Evolutionary conservation across 2,329 filamentous ascomycete genomes (phyloP).

Genomic region (Penicillium paneum): DNA sequence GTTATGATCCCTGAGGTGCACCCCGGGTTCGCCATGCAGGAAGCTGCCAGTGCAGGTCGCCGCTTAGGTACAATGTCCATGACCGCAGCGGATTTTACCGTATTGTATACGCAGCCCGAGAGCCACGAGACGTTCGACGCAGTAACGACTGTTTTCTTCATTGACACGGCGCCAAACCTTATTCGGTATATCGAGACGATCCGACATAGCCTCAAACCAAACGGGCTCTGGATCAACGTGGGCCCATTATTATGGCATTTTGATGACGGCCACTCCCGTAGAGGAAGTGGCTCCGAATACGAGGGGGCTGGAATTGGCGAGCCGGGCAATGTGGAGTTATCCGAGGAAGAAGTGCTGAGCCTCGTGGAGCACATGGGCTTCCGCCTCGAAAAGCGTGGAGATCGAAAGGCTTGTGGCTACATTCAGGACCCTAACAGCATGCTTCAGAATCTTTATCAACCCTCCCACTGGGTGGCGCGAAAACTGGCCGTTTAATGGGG

Average conservation of each 20-base stretch:
- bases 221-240: conserved; percentile 82
- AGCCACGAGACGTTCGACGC: conserved; percentile 68
- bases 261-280: conserved; percentile 56
- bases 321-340: conserved; percentile 84
- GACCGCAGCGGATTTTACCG: conserved; percentile 88
- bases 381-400: conserved; percentile 61
- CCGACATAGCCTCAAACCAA: conserved; percentile 68
- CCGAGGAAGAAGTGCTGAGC: conserved; percentile 79
- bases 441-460: conserved; percentile 76
- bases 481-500: conserved; percentile 49
- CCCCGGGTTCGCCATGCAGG: conserved; percentile 56
- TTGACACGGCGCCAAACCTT: conserved; percentile 92
- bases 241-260: conserved; percentile 96
- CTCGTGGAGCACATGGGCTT: conserved; percentile 77
- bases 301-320: conserved; percentile 67
- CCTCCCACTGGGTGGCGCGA: conserved; percentile 79
- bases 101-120: conserved; percentile 68
- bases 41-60: conserved; percentile 26
- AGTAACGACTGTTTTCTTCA: conserved; percentile 88
- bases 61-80: conserved; percentile 75
- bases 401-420: conserved; percentile 64
- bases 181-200: conserved; percentile 87
- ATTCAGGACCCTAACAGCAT: conserved; percentile 83
- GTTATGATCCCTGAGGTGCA: conserved; percentile 79
- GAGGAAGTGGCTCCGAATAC: conserved; percentile 23